A percentile compares a stretch with the other conserved stretches of the same genome.
phyloP scores from a whole-genome alignment of 495 filamentous ascomycete species.

The Aspergillus haitiensis region DNA sequence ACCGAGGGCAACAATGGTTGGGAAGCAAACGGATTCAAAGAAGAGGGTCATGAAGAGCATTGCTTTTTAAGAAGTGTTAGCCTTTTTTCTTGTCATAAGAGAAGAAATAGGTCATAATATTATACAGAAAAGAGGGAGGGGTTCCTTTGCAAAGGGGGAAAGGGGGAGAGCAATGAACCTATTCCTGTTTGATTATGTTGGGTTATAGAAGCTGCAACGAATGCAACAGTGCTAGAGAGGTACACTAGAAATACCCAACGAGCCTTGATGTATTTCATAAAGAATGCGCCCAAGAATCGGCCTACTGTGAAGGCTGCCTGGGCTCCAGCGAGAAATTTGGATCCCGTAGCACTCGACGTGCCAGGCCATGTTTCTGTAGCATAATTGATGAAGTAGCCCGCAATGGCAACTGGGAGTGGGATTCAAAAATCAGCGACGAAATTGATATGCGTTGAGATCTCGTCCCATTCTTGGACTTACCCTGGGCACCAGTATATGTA shows the following conservation, averaged over 20 bases:
- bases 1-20: conserved; percentile 61
- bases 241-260: conserved; percentile 52
- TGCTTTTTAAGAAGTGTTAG: conserved; percentile 15
- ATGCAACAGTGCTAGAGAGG: conserved; percentile 40
- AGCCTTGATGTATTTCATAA: conserved; percentile 55
- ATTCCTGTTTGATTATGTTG: conserved; percentile 46
- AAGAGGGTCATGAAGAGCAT: conserved; percentile 59
- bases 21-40: conserved; percentile 63
- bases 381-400: conserved; percentile 65
- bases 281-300: conserved; percentile 49
- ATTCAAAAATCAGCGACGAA: neutral
- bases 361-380: conserved; percentile 43
- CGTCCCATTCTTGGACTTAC: conserved; percentile 20
- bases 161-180: conserved; percentile 24
- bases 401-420: conserved; percentile 54
- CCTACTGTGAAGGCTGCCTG: conserved; percentile 59
- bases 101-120: no score
- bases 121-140: neutral
- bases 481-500: conserved; percentile 70
- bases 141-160: neutral
- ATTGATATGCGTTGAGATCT: neutral
- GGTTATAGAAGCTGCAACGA: conserved; percentile 39
- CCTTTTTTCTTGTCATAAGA: neutral
- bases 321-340: conserved; percentile 55
- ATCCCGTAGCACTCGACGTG: conserved; percentile 41